Evolutionary conservation across 345 rosid genomes (phyloP), one percentile per base, ranked within the genome.

Genomic region (Stellera chamaejasme): DNA sequence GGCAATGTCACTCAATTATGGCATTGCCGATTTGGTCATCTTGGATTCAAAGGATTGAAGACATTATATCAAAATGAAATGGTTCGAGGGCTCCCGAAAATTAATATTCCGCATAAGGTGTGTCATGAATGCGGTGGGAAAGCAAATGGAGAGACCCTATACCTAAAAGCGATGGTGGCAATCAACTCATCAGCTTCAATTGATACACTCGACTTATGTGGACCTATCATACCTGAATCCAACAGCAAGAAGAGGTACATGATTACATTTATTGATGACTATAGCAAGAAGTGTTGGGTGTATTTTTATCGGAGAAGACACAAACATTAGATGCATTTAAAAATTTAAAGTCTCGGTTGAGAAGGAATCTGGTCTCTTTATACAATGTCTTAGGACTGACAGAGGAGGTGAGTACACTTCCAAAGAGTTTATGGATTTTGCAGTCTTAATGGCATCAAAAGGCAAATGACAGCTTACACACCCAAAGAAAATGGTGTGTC

Each of bases 381-480:
- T 66, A n/a, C 19, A 52, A 6, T 43, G 58, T 6, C 13, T 65
- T 2, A 26, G 58, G 2, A 58, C 57, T 10, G 15, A 65, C 27
- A 51, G 59, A 0, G 48, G 48, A 10, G 46, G 54, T 13, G 63
- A 65, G 2, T 58, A 50, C 11, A 52, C 23, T 0, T 65, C 54
- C 10, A 27, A 5, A 2, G 27, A 8, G 15, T 65, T 65, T 2
- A 57, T 26, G 13, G 11, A n/a, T n/a, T n/a, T n/a, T n/a, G n/a
- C n/a, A n/a, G n/a, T n/a, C n/a, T n/a, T n/a, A n/a, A n/a, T n/a
- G n/a, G n/a, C n/a, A n/a, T n/a, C n/a, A n/a, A n/a, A n/a, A n/a
- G n/a, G n/a, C n/a, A n/a, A 27, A 2, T 57, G 43, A 44, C 13
- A 0, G 23, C 52, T 13, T 27, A 44, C 13, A 45, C 51, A 13